Evolutionary conservation across 2,329 filamentous ascomycete species (phyloP).

Genomic region (Pseudopyrenochaeta lycopersici): DNA sequence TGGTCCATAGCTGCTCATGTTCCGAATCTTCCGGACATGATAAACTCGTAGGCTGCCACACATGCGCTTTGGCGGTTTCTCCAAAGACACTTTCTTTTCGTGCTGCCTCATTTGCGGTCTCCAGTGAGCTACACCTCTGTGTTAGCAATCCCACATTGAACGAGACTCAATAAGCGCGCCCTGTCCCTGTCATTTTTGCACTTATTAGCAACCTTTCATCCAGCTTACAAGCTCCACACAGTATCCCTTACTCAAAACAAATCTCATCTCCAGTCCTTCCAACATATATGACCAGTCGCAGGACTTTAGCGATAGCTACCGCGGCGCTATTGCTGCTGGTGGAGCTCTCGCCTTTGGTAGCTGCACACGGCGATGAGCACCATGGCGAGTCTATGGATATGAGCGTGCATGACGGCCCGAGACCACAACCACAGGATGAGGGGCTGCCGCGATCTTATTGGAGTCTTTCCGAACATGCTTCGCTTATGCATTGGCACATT

Average conservation of each 20-base stretch:
- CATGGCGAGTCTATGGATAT: slow-evolving; percentile 36
- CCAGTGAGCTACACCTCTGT: slow-evolving; percentile 5
- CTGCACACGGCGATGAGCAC: slow-evolving; percentile 53
- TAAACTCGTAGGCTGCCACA: slow-evolving; percentile 17
- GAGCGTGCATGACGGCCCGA: slow-evolving; percentile 31
- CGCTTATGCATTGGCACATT: slow-evolving; percentile 74
- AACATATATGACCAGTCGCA: slow-evolving; percentile 39
- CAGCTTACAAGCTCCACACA: slow-evolving; percentile 1
- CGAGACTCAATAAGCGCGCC: slow-evolving; percentile 5
- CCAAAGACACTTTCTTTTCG: slow-evolving; percentile 4
- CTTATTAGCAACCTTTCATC: not conserved
- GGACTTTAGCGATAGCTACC: slow-evolving; percentile 31
- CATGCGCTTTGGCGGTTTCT: slow-evolving; percentile 7
- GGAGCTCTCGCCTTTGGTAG: slow-evolving; percentile 49
- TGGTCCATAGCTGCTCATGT: slow-evolving; percentile 8
- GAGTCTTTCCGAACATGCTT: slow-evolving; percentile 61
- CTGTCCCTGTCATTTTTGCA: not conserved
- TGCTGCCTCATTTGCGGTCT: slow-evolving; percentile 15
- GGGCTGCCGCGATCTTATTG: slow-evolving; percentile 65
- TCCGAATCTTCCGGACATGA: slow-evolving; percentile 38
- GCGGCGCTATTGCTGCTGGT: slow-evolving; percentile 54
- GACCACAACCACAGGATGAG: slow-evolving; percentile 21
- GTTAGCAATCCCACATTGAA: slow-evolving; percentile 5
- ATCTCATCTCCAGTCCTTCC: slow-evolving; percentile 2
- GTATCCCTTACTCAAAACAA: not conserved